These are phyloP conservation scores for Metschnikowia cubensis DNA, from an alignment of 805 yeast species.

Conservation along the genomic window DNA sequence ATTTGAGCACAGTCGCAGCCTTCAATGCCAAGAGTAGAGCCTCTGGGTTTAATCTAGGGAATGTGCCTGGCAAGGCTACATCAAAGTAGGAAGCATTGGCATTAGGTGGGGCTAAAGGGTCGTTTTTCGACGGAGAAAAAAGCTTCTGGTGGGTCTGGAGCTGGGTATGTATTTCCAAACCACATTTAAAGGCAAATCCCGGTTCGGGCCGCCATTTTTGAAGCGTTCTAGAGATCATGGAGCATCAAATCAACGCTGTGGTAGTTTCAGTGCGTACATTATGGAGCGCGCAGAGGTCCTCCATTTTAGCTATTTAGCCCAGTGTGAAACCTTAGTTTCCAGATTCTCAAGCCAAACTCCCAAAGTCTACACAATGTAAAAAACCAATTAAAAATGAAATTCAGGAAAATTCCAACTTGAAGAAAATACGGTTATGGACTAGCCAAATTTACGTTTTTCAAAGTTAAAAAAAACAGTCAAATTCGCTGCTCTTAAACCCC, in stretches of 20 bases:
- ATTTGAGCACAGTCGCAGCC: conserved; percentile 67
- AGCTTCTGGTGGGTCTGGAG: conserved; percentile 68
- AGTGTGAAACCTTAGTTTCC: background rate
- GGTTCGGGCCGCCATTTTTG: conserved; percentile 17
- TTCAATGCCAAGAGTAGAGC: conserved; percentile 67
- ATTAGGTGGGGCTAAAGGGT: conserved; percentile 49
- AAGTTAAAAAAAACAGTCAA: too few species aligned
- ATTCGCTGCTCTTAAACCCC: too few species aligned
- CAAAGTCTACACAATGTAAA: background rate
- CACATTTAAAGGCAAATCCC: conserved; percentile 57
- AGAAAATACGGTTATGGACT: too few species aligned
- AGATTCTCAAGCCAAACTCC: background rate
- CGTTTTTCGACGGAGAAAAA: conserved; percentile 54
- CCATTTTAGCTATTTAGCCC: background rate
- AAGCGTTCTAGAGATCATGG: conserved; percentile 15
- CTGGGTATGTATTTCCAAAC: conserved; percentile 93
- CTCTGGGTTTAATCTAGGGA: conserved; percentile 74
- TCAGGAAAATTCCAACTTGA: too few species aligned
- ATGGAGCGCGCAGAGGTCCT: background rate
- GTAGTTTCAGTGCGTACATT: background rate
- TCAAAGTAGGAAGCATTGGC: conserved; percentile 73
- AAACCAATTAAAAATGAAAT: too few species aligned
- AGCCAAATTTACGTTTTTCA: too few species aligned
- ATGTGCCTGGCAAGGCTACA: conserved; percentile 87
- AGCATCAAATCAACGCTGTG: background rate